Evolutionary conservation across 1,139 yeast species (phyloP).

Genomic region (Candida neerlandica): DNA sequence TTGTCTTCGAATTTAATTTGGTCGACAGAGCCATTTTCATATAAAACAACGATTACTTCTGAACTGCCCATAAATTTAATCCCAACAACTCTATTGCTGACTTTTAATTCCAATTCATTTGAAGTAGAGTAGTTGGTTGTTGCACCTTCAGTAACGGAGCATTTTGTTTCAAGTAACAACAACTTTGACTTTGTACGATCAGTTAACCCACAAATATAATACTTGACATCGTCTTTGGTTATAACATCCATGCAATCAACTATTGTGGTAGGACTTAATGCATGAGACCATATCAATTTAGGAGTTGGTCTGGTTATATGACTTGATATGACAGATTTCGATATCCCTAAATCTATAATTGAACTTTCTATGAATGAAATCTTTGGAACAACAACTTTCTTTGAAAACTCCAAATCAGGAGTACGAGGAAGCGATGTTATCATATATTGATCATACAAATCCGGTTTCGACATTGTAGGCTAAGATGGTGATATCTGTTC

Average conservation of each 20-base stretch:
- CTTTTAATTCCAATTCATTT: conserved; percentile 18
- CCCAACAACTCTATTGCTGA: conserved; percentile 30
- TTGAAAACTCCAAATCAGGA: conserved; percentile 33
- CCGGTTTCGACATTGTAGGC: conserved; percentile 12
- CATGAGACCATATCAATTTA: conserved; percentile 70
- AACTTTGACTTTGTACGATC: conserved; percentile 50
- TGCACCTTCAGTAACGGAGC: conserved; percentile 17
- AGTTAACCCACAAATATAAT: conserved; percentile 45
- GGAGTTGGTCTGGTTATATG: conserved; percentile 82
- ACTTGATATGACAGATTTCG: conserved; percentile 74
- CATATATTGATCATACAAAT: conserved; percentile 27
- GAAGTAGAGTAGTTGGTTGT: conserved; percentile 10
- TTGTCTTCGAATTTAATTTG: conserved; percentile 25
- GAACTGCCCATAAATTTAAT: conserved; percentile 36
- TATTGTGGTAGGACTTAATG: conserved; percentile 63
- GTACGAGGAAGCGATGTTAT: conserved; percentile 45
- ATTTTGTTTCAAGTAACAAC: conserved; percentile 36
- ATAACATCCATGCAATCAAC: conserved; percentile 48
- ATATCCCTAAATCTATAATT: conserved; percentile 62
- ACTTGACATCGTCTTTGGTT: conserved; percentile 21
- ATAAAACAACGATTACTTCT: conserved; percentile 39
- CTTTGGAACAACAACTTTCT: conserved; percentile 36
- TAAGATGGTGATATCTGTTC: too few relatives aligned
- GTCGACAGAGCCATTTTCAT: conserved; percentile 46
- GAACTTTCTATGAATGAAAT: conserved; percentile 27